Conservation (phyloP, 805 yeast genomes). For the Starmerella vitae region DNA sequence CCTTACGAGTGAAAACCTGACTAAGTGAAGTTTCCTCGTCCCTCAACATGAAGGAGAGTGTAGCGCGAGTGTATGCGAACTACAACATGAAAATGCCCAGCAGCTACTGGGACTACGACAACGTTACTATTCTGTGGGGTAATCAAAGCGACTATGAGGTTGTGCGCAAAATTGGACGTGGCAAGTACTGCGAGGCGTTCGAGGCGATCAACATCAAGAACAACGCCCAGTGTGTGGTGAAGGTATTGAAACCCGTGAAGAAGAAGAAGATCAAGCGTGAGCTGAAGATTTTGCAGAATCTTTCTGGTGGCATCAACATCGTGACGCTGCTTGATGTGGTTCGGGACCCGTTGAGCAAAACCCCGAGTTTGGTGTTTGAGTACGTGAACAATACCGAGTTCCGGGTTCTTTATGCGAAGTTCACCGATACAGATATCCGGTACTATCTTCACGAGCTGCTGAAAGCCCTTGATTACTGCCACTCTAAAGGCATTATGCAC, state of each 20-base stretch:
- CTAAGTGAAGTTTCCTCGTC: too few species aligned
- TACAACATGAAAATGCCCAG: constrained; percentile 64
- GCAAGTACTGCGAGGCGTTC: constrained; percentile 88
- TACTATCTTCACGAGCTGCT: constrained; percentile 73
- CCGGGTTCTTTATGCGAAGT: constrained; percentile 70
- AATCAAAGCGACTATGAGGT: constrained; percentile 76
- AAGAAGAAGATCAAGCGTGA: constrained; percentile 86
- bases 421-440: constrained; percentile 60
- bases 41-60: constrained; percentile 30
- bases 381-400: constrained; percentile 75
- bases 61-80: constrained; percentile 69
- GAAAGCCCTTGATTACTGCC: constrained; percentile 73
- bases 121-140: constrained; percentile 69
- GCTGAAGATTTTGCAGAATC: constrained; percentile 71
- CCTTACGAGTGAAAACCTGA: too few species aligned
- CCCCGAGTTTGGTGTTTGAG: constrained; percentile 82
- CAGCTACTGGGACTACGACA: constrained; percentile 73
- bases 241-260: constrained; percentile 86
- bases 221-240: constrained; percentile 62
- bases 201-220: constrained; percentile 54
- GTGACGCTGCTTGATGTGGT: constrained; percentile 69
- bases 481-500: constrained; percentile 90
- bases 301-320: constrained; percentile 72
- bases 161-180: constrained; percentile 73
- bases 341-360: constrained; percentile 61